These are phyloP conservation scores for Globisporangium splendens DNA, from an alignment of 352 stramenopile species.

Conservation along the genomic window DNA sequence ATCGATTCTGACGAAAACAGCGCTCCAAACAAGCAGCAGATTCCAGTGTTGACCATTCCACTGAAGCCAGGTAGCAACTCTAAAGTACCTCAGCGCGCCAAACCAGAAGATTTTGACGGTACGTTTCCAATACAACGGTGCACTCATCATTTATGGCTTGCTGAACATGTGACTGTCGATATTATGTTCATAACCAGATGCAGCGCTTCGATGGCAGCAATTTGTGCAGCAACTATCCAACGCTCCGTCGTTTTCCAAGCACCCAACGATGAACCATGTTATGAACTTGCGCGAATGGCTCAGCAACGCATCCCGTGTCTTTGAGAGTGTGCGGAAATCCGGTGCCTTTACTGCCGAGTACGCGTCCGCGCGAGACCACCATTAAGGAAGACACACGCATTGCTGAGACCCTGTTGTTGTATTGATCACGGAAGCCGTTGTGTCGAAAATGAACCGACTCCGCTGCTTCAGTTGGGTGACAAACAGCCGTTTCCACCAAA, in stretches of 20 bases:
- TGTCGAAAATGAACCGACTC: too few species aligned
- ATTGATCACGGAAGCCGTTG: too few species aligned
- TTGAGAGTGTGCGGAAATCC: slow-evolving; percentile 68
- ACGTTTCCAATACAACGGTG: slow-evolving; percentile 15
- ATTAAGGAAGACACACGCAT: slow-evolving; percentile 20
- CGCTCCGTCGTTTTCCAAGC: slow-evolving; percentile 18
- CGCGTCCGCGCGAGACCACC: slow-evolving; percentile 30
- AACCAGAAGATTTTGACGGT: slow-evolving; percentile 30
- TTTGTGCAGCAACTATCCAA: slow-evolving; percentile 18
- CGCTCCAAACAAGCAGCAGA: slow-evolving; percentile 9
- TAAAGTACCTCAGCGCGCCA: slow-evolving; percentile 3
- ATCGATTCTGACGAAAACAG: slow-evolving; percentile 14
- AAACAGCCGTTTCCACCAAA: too few species aligned
- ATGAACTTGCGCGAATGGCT: slow-evolving; percentile 78
- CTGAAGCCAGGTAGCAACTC: not conserved
- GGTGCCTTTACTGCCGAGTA: slow-evolving; percentile 54
- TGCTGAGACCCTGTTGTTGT: not conserved
- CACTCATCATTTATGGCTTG: not conserved
- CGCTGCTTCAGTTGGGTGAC: too few species aligned
- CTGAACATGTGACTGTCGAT: not conserved
- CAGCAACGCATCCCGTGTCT: slow-evolving; percentile 62
- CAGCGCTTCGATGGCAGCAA: slow-evolving; percentile 9
- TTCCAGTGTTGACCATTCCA: slow-evolving; percentile 13
- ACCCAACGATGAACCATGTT: slow-evolving; percentile 4
- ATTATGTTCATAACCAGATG: not conserved